These are phyloP conservation scores for Calonectria pseudoreteaudii DNA, from an alignment of 2,329 filamentous ascomycete species.

Conservation along the genomic window DNA sequence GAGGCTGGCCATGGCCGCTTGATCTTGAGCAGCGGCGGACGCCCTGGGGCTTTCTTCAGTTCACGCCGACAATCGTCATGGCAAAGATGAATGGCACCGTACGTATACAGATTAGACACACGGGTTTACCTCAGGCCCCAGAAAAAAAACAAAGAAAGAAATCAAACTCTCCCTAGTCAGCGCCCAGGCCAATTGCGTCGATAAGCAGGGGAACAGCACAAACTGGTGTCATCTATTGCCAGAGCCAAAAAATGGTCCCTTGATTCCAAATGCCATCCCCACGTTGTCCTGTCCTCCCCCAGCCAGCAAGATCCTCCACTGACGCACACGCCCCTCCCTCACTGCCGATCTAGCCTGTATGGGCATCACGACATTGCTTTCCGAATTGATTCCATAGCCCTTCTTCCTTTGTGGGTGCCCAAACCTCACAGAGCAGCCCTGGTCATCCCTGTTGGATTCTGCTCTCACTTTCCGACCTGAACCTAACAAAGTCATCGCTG, in stretches of 20 bases:
- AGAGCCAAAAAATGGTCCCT: conserved; percentile 2
- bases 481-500: not conserved
- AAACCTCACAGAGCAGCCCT: not conserved
- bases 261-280: conserved; percentile 23
- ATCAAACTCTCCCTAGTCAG: not conserved
- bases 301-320: conserved; percentile 1
- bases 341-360: not conserved
- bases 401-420: not conserved
- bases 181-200: not conserved
- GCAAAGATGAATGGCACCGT: not conserved
- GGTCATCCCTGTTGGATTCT: not conserved
- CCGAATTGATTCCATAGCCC: not conserved
- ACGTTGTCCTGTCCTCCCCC: conserved; percentile 11
- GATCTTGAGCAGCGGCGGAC: not conserved
- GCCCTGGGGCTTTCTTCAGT: not conserved
- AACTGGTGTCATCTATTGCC: not conserved
- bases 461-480: not conserved
- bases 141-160: not conserved
- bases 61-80: not conserved
- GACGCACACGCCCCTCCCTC: not conserved
- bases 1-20: not conserved
- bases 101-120: not conserved
- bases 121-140: not conserved
- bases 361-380: conserved; percentile 11
- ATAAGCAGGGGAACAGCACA: not conserved